Conservation (phyloP, 306 rosid species). For the Dalbergia cochinchinensis region DNA sequence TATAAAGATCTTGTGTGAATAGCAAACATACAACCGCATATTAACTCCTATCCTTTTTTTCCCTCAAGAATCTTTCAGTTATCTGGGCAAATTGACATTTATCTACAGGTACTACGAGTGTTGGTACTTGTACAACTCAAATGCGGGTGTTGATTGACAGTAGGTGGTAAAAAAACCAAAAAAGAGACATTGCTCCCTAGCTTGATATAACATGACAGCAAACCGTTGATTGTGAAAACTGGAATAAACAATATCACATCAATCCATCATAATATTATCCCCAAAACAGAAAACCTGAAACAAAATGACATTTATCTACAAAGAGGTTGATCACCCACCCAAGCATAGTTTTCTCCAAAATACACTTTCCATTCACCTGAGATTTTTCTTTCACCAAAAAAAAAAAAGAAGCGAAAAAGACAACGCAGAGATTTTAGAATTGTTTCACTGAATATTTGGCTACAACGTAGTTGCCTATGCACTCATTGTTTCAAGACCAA, state of each 20-base stretch:
- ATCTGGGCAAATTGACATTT: no score
- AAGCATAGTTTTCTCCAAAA: constrained; percentile 39
- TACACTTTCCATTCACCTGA: constrained; percentile 40
- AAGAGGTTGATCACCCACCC: constrained; percentile 33
- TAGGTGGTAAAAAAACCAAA: no score
- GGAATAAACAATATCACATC: constrained; percentile 16
- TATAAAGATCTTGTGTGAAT: no score
- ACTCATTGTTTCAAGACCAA: constrained; percentile 13
- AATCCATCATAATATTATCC: constrained; percentile 27
- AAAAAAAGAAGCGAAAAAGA: not conserved
- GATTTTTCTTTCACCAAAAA: constrained; percentile 14
- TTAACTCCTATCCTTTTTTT: no score
- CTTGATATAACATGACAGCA: not conserved
- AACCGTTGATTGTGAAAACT: not conserved
- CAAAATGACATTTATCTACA: constrained; percentile 64
- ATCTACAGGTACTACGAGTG: no score
- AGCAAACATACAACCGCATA: no score
- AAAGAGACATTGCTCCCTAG: no score
- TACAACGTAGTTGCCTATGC: constrained; percentile 20
- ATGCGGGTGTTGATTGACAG: no score
- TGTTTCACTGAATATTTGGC: constrained; percentile 38
- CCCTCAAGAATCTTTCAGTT: no score
- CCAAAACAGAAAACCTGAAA: constrained; percentile 23
- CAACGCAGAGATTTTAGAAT: constrained; percentile 32
- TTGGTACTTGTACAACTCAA: no score